Base-by-base conservation (phyloP, 2,329 filamentous ascomycete genomes). In the Arthroderma uncinatum region DNA sequence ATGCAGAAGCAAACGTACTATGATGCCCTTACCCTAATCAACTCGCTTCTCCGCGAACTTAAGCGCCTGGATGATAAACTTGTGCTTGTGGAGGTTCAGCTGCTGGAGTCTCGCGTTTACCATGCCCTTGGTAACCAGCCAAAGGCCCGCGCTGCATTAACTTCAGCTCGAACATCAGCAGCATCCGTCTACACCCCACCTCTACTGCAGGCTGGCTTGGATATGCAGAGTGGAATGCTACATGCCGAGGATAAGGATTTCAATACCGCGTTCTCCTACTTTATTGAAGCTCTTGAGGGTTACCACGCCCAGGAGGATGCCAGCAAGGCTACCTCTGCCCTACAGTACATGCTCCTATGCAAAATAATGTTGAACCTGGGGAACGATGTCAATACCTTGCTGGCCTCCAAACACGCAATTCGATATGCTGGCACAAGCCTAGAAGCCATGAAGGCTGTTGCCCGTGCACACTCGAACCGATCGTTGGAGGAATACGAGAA, bases 331-430 rank as follows among this genome's bases (percentile, higher is more conserved):
- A 94, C 92, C n/a, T 89, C 92, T 10, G 90, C 93, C 9, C 79
- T 98, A 63, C 93, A 98, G 78, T 98, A 98, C 79, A 98, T 98
- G 93, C 82, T 98, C 56, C 84, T 98, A 36, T 97, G 93, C 84
- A 98, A 98, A 79, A 93, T 98, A 73, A 98, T 98, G 94, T 81
- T 98, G 65, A 98, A 98, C 76, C 80, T 94, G 40, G 89, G 84
- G 63, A 91, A 97, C 77, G 94, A 98, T 72, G 92, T 98, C 71
- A 95, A 92, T 75, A 84, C 87, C 69, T 82, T 98, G 64, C 89
- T 98, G 83, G 83, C 87, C 30, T 94, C 89, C 56, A 98, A 98
- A 81, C 91, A 96, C 73, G 93, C 94, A 39, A 83, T 94, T 69
- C 93, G 94, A 75, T 97, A 98, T 70, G 91, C 91, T 33, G 90